phyloP scores from a whole-genome alignment of 2,329 filamentous ascomycete genomes.

The Ophiostoma himal-ulmi region DNA sequence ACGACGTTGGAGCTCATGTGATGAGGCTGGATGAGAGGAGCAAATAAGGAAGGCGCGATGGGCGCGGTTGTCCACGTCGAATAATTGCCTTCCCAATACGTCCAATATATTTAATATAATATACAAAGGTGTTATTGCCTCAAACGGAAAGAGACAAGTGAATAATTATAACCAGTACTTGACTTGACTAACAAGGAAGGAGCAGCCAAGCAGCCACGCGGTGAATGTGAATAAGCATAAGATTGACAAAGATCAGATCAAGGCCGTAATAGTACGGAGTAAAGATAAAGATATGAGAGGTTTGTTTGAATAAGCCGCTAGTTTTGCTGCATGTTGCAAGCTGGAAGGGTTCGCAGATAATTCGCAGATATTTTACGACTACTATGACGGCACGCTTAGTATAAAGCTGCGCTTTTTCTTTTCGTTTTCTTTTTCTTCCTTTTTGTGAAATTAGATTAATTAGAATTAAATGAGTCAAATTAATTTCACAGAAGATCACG shows the following conservation, averaged over 20 bases:
- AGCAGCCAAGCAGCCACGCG: background rate
- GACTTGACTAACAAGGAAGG: background rate
- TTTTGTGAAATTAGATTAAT: background rate
- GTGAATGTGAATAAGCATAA: background rate
- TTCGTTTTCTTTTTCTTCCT: background rate
- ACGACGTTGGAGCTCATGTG: background rate
- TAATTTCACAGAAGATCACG: background rate
- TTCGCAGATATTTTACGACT: too few species aligned
- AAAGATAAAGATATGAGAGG: too few species aligned
- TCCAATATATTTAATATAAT: too few species aligned
- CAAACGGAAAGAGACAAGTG: background rate
- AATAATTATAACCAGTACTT: too few species aligned
- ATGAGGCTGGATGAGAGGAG: background rate
- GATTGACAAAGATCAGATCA: too few species aligned
- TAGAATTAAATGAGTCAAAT: too few species aligned
- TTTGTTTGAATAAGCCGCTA: too few species aligned
- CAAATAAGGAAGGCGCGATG: background rate
- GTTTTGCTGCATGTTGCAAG: too few species aligned
- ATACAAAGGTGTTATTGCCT: background rate
- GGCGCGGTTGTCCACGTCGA: background rate
- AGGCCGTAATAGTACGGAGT: too few species aligned
- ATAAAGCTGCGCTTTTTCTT: too few species aligned
- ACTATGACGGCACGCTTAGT: too few species aligned
- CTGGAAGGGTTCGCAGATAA: too few species aligned
- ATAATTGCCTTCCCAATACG: background rate